Conservation (phyloP, 495 filamentous ascomycete species). For the Amorphotheca resinae region DNA sequence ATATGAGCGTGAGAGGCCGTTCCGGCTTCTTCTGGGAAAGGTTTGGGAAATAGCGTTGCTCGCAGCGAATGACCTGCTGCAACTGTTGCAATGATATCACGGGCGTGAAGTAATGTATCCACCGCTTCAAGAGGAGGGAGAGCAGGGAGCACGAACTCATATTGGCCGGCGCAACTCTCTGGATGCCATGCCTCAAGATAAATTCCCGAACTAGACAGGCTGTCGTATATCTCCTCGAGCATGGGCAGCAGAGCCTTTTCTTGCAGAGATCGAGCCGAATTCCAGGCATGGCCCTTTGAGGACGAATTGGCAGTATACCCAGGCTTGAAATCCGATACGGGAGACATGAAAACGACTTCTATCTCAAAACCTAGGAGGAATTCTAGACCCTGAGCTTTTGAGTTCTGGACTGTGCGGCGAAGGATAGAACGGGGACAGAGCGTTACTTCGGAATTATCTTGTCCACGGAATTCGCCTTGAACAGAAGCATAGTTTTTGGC, state of each 20-base stretch:
- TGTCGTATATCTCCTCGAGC: constrained; percentile 48
- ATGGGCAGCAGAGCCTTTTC: constrained; percentile 41
- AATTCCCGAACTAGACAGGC: constrained; percentile 49
- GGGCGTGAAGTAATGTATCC: constrained; percentile 60
- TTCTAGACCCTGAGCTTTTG: constrained; percentile 30
- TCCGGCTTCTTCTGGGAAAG: constrained; percentile 43
- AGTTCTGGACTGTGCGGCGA: constrained; percentile 35
- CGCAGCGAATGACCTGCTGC: constrained; percentile 47
- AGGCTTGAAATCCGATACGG: constrained; percentile 22
- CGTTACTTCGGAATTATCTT: constrained; percentile 27
- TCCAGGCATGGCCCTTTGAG: constrained; percentile 47
- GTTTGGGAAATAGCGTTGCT: constrained; percentile 70
- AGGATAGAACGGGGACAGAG: constrained; percentile 50
- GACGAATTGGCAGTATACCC: constrained; percentile 7
- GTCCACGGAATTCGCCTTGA: constrained; percentile 46
- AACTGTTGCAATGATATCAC: constrained; percentile 50
- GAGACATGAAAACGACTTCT: constrained; percentile 58
- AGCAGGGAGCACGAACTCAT: constrained; percentile 65
- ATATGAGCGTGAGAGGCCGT: constrained; percentile 60
- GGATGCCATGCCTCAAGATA: constrained; percentile 64
- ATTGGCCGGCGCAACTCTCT: constrained; percentile 64
- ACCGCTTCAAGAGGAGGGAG: constrained; percentile 52
- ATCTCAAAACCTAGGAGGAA: constrained; percentile 72
- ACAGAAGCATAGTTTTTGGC: constrained; percentile 43
- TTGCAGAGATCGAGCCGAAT: constrained; percentile 40